These are phyloP conservation scores for Trametes sp. DNA, from an alignment of 1,284 basidiomycete genomes.

Conservation along the genomic window DNA sequence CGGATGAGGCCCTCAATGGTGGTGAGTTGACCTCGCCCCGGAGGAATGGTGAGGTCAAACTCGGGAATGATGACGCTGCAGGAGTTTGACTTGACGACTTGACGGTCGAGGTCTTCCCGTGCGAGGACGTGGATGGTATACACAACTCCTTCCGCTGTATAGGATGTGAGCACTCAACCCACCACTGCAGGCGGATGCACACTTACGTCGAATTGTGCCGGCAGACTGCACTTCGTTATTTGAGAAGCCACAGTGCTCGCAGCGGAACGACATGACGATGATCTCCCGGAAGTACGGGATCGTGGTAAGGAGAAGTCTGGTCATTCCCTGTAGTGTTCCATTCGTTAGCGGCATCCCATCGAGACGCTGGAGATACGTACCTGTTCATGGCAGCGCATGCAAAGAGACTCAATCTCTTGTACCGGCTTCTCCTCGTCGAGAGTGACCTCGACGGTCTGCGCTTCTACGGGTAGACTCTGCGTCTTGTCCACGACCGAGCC, in stretches of 20 bases:
- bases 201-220: slow-evolving; percentile 84
- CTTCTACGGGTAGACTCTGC: slow-evolving; percentile 41
- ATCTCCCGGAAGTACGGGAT: slow-evolving; percentile 98
- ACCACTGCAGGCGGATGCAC: too few relatives aligned
- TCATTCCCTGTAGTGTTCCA: slow-evolving; percentile 73
- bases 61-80: slow-evolving; percentile 90
- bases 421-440: slow-evolving; percentile 70
- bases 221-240: slow-evolving; percentile 98
- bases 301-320: slow-evolving; percentile 90
- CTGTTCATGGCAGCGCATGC: slow-evolving; percentile 94
- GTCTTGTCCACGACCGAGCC: slow-evolving; percentile 53
- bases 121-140: slow-evolving; percentile 88
- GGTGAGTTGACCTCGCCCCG: slow-evolving; percentile 90
- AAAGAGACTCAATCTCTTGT: slow-evolving; percentile 90
- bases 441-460: slow-evolving; percentile 38
- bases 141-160: slow-evolving; percentile 67
- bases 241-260: slow-evolving; percentile 88
- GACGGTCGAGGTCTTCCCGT: slow-evolving; percentile 87
- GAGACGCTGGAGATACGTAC: slow-evolving; percentile 47
- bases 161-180: too few relatives aligned
- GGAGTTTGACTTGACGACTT: slow-evolving; percentile 90
- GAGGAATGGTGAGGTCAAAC: slow-evolving; percentile 90
- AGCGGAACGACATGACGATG: slow-evolving; percentile 95
- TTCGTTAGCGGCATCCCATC: slow-evolving; percentile 17
- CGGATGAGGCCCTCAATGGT: slow-evolving; percentile 94